A percentile compares a stretch with the other conserved stretches of the same genome.
These are phyloP conservation scores for Aphanomyces stellatus DNA, from an alignment of 352 stramenopile species.

Conservation along the genomic window DNA sequence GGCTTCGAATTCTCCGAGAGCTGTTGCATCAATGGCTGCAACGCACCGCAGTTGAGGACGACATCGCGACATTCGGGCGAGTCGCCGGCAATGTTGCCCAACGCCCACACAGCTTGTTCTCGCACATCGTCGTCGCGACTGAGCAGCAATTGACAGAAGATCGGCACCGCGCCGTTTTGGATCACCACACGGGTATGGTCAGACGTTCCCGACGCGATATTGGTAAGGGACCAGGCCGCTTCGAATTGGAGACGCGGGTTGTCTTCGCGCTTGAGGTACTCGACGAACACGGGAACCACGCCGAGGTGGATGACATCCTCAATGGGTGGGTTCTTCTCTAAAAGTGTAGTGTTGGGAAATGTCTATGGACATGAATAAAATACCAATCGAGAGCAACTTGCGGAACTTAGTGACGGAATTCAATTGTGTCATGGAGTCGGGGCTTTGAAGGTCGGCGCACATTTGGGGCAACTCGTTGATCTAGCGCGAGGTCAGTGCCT, in stretches of 20 bases:
- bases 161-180: slow-evolving; percentile 93
- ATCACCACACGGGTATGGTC: slow-evolving; percentile 98
- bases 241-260: slow-evolving; percentile 95
- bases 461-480: slow-evolving; percentile 93
- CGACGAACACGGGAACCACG: slow-evolving; percentile 97
- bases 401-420: slow-evolving; percentile 97
- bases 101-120: slow-evolving; percentile 95
- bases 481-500: slow-evolving; percentile 29
- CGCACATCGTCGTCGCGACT: slow-evolving; percentile 96
- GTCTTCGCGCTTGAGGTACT: slow-evolving; percentile 95
- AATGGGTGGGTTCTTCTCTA: slow-evolving; percentile 98
- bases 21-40: slow-evolving; percentile 93
- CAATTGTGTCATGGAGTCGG: slow-evolving; percentile 88
- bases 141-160: slow-evolving; percentile 94
- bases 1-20: slow-evolving; percentile 94
- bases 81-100: slow-evolving; percentile 99
- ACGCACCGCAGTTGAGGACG: slow-evolving; percentile 88
- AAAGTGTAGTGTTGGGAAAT: slow-evolving; percentile 16
- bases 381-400: slow-evolving; percentile 96
- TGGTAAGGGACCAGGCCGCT: slow-evolving; percentile 98
- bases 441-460: slow-evolving; percentile 88
- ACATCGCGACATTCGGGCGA: slow-evolving; percentile 94
- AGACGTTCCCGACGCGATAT: slow-evolving; percentile 97
- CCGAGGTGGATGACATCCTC: slow-evolving; percentile 98
- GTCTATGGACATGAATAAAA: slow-evolving; percentile 20